phyloP scores from a whole-genome alignment of 106 monocot species.

The Dendrobium nobile region DNA sequence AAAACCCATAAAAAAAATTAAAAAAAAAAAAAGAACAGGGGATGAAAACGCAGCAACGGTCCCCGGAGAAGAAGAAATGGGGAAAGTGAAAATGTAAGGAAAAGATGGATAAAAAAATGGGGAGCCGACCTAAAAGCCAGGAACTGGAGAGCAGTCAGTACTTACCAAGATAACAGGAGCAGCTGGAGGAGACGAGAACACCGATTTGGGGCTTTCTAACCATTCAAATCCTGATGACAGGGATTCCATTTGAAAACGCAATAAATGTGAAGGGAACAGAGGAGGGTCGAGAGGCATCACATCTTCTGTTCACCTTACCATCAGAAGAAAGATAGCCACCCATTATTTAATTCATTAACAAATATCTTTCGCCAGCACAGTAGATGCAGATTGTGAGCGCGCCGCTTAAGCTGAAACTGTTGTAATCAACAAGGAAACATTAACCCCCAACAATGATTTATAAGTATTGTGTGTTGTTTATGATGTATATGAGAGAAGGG shows the following conservation, averaged over 20 bases:
- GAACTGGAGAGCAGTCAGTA: conserved; percentile 7
- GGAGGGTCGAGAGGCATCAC: conserved; percentile 1
- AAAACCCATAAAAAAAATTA: background rate
- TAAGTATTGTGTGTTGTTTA: background rate
- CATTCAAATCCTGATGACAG: conserved; percentile 15
- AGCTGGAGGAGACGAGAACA: conserved; percentile 6
- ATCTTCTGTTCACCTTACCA: conserved; percentile 1
- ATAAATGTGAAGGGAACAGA: conserved; percentile 11
- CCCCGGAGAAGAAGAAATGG: background rate
- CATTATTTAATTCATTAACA: conserved; percentile 3
- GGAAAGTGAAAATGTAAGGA: background rate
- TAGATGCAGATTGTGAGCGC: background rate
- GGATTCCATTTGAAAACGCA: conserved; percentile 12
- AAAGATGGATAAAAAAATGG: background rate
- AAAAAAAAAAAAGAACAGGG: background rate
- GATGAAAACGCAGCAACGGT: background rate
- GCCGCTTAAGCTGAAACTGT: background rate
- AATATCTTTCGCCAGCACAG: background rate
- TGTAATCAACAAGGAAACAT: background rate
- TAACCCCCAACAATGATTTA: background rate
- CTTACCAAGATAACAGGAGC: background rate
- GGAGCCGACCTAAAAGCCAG: conserved; percentile 2
- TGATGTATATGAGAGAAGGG: background rate
- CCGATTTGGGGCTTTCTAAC: conserved; percentile 4
- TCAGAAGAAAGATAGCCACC: conserved; percentile 8